Evolutionary conservation across 331 rosid species (phyloP).

Genomic region (Dryas integrifolia): DNA sequence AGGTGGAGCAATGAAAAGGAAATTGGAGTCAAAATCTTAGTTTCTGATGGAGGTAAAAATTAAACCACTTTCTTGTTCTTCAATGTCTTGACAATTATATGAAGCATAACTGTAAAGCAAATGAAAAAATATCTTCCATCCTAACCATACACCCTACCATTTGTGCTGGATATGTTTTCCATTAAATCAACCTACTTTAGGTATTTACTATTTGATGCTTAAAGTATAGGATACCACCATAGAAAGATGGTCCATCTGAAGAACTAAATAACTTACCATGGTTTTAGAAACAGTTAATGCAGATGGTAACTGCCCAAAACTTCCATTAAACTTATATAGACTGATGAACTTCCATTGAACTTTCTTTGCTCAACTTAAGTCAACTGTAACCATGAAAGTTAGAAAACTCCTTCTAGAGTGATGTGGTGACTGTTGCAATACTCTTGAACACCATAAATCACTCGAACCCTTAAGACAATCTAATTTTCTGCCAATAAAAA

Average conservation of each 20-base stretch:
- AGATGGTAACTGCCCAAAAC: background rate
- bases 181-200: background rate
- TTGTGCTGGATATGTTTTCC: background rate
- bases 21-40: background rate
- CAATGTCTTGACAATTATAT: background rate
- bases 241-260: background rate
- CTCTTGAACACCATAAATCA: background rate
- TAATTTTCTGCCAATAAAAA: background rate
- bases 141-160: background rate
- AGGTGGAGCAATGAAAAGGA: background rate
- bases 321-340: background rate
- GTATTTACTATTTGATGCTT: background rate
- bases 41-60: background rate
- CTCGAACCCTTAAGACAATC: background rate
- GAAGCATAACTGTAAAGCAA: background rate
- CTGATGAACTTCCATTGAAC: background rate
- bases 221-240: background rate
- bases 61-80: background rate
- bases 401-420: background rate
- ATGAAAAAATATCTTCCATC: background rate
- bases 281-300: background rate
- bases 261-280: background rate
- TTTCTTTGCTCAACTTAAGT: background rate
- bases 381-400: background rate
- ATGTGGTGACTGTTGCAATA: background rate